A percentile compares a stretch with the other conserved stretches of the same genome.
These are phyloP conservation scores for Rutidosis leptorrhynchoides DNA, from an alignment of 129 eudicot genomes.

Conservation along the genomic window DNA sequence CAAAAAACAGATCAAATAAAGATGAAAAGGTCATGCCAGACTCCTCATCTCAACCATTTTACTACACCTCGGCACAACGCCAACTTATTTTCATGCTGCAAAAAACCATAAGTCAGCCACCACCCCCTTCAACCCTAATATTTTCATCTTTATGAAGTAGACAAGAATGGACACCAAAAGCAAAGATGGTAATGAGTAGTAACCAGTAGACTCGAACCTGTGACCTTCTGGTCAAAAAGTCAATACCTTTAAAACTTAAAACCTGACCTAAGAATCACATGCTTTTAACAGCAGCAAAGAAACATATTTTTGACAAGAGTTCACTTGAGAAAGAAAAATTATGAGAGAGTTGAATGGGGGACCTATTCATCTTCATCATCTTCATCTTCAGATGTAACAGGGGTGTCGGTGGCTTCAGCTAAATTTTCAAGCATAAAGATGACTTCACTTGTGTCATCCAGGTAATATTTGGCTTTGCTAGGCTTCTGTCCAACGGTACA, in stretches of 20 bases:
- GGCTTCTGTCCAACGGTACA: slow-evolving; percentile 97
- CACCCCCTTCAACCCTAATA: slow-evolving; percentile 20
- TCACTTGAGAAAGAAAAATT: slow-evolving; percentile 8
- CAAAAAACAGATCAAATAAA: slow-evolving; percentile 23
- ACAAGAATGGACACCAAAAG: slow-evolving; percentile 26
- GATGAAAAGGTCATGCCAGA: slow-evolving; percentile 15
- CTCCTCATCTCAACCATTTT: slow-evolving; percentile 18
- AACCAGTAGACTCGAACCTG: slow-evolving; percentile 30
- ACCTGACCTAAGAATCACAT: slow-evolving; percentile 25
- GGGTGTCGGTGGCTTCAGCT: slow-evolving; percentile 76
- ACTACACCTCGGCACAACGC: slow-evolving; percentile 2
- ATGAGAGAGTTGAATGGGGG: slow-evolving; percentile 17
- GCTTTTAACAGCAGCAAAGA: slow-evolving; percentile 9
- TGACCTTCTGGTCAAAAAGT: slow-evolving; percentile 30
- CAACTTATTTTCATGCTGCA: slow-evolving; percentile 15
- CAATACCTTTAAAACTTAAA: slow-evolving; percentile 27
- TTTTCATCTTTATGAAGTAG: slow-evolving; percentile 33
- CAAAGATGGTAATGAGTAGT: slow-evolving; percentile 6
- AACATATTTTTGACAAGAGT: slow-evolving; percentile 16
- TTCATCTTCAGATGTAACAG: slow-evolving; percentile 51
- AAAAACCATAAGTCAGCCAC: slow-evolving; percentile 21
- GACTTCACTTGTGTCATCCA: slow-evolving; percentile 77
- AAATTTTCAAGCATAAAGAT: slow-evolving; percentile 63
- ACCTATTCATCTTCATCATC: slow-evolving; percentile 22
- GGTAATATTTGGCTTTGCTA: slow-evolving; percentile 84